A percentile compares a stretch with the other conserved stretches of the same genome.
Conservation (phyloP, 441 rosid genomes). For the Erysimum pusillum region DNA sequence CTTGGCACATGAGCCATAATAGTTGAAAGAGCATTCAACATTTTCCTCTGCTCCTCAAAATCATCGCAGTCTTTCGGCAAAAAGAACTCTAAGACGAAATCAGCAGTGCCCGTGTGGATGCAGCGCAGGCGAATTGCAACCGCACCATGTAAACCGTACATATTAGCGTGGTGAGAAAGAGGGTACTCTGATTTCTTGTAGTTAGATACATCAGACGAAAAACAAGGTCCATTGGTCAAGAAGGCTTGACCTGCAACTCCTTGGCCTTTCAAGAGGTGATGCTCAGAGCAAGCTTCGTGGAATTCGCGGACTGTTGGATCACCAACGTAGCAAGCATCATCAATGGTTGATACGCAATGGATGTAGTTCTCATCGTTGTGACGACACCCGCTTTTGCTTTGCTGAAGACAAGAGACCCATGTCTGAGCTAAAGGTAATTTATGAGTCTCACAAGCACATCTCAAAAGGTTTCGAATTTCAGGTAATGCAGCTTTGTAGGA, state of each 20-base stretch:
- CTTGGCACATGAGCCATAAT: constrained; percentile 70
- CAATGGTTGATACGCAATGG: constrained; percentile 81
- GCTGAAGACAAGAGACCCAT: constrained; percentile 83
- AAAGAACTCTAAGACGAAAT: constrained; percentile 92
- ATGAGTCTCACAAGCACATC: constrained; percentile 76
- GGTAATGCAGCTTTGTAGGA: constrained; percentile 75
- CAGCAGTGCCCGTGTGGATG: constrained; percentile 67
- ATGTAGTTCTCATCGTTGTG: constrained; percentile 76
- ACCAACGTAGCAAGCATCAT: constrained; percentile 71
- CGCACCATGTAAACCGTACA: constrained; percentile 79
- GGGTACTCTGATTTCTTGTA: constrained; percentile 77
- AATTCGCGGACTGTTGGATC: constrained; percentile 66
- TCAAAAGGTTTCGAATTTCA: constrained; percentile 80
- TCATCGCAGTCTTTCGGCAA: constrained; percentile 71
- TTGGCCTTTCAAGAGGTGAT: constrained; percentile 92
- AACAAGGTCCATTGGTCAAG: constrained; percentile 84
- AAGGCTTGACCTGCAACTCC: constrained; percentile 89
- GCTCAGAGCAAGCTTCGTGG: constrained; percentile 93
- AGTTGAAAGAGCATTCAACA: constrained; percentile 76
- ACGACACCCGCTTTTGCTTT: constrained; percentile 83
- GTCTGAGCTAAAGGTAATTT: constrained; percentile 84
- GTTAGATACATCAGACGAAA: constrained; percentile 75
- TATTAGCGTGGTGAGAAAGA: constrained; percentile 87
- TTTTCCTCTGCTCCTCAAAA: constrained; percentile 67
- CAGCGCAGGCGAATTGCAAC: constrained; percentile 89